Base-by-base conservation (phyloP, 2,329 filamentous ascomycete species). In the Talaromyces verruculosus region DNA sequence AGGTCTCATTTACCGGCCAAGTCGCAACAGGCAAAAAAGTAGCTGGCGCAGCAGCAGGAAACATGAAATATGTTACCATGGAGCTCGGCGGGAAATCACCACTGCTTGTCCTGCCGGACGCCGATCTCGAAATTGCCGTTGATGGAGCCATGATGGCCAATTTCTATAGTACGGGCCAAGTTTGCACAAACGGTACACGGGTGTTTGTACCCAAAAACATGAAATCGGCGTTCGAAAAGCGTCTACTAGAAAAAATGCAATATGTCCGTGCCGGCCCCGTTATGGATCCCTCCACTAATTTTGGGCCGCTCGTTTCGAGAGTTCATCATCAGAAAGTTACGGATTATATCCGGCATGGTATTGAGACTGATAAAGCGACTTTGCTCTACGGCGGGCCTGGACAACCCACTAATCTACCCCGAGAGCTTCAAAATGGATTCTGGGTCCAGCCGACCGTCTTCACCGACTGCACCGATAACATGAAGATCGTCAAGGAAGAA, bases 141-240 rank as follows among this genome's bases (percentile, higher is more conserved):
- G 89, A 96, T 73, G 90, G 91, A 35, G 92, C 92, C 69, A 93
- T 96, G 90, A 92, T 96, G 84, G 93, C 92, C 72, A 96, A 96
- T 78, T 96, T 96, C 81, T 96, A 91, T 83, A 93, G 90, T 70
- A 91, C 91, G 0, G 93, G 93, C 35, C 93, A 97, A 78, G 92
- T 96, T 61, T 97, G 93, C 84, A 96, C 93, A 61, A 96, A 96
- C 76, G 93, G 93, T 60, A 96, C 93, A 0, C 85, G 93, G 11
- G 92, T 96, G 39, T 96, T 96, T 75, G 85, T 97, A 2, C 92
- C 90, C 0, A 80, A 83, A 39, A 75, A 79, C 43, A 84, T 92
- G 76, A 88, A 93, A 74, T 65, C 79, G 15, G 82, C 81, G 0
- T 93, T 96, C 69, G 91, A 96, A 76, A 82, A 84, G 71, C 80